phyloP scores from a whole-genome alignment of 2,329 filamentous ascomycete species.

The Xylaria sp. region DNA sequence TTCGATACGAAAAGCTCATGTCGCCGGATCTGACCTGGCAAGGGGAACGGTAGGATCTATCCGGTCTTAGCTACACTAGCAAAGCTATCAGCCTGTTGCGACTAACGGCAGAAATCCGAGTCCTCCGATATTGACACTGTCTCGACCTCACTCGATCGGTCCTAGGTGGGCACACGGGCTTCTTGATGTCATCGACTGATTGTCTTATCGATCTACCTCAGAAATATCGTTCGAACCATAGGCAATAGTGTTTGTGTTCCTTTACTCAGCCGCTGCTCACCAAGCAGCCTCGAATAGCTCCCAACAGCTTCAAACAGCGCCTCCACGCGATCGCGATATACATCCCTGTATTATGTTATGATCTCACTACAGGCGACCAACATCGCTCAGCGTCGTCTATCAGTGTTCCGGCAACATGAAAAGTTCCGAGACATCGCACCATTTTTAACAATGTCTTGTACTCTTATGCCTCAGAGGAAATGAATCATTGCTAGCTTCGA shows the following conservation, averaged over 20 bases:
- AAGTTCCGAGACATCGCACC: background rate
- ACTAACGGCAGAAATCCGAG: background rate
- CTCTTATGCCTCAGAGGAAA: constrained; percentile 41
- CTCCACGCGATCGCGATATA: constrained; percentile 24
- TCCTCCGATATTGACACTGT: constrained; percentile 28
- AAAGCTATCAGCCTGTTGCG: constrained; percentile 12
- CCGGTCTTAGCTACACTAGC: constrained; percentile 21
- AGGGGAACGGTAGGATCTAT: constrained; percentile 27
- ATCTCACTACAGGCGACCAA: constrained; percentile 33
- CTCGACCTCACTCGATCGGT: constrained; percentile 15
- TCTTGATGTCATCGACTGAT: constrained; percentile 13
- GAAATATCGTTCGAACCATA: background rate
- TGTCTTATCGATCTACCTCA: constrained; percentile 15
- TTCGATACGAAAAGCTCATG: too few species aligned
- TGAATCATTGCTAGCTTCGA: constrained; percentile 35
- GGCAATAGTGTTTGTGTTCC: background rate
- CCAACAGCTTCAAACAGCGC: constrained; percentile 19
- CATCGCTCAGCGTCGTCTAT: background rate
- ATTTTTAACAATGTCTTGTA: background rate
- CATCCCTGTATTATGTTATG: constrained; percentile 25
- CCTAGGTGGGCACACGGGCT: constrained; percentile 4
- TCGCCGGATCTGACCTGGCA: too few species aligned
- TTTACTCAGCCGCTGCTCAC: constrained; percentile 21
- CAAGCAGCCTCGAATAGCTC: constrained; percentile 14
- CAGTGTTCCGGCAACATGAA: background rate